phyloP scores from a whole-genome alignment of 805 yeast genomes.

The Starmerella gropengiesseri region DNA sequence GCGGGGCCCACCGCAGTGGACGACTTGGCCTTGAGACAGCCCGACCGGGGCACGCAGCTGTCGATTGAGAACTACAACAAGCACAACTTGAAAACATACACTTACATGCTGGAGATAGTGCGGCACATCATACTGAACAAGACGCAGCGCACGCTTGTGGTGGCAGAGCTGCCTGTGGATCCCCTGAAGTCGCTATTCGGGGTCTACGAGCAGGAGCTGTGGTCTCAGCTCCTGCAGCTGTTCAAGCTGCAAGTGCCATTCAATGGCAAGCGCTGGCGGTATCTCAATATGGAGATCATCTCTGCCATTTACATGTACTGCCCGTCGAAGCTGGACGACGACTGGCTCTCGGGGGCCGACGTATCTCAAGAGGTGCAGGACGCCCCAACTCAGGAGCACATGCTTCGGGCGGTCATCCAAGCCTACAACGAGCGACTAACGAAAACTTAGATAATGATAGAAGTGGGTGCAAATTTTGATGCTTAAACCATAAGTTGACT shows the following conservation, averaged over 20 bases:
- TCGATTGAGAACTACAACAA: constrained; percentile 15
- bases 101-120: constrained; percentile 44
- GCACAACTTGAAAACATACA: constrained; percentile 27
- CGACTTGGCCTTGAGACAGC: constrained; percentile 8
- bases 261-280: constrained; percentile 90
- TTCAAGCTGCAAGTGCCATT: constrained; percentile 75
- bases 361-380: constrained; percentile 61
- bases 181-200: constrained; percentile 46
- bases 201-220: constrained; percentile 51
- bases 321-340: constrained; percentile 56
- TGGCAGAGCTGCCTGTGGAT: constrained; percentile 52
- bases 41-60: constrained; percentile 14
- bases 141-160: constrained; percentile 58
- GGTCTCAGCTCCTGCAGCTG: constrained; percentile 59
- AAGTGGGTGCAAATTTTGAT: too few relatives aligned
- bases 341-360: constrained; percentile 80
- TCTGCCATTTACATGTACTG: constrained; percentile 75
- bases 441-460: background rate
- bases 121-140: constrained; percentile 54
- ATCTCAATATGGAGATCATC: constrained; percentile 84
- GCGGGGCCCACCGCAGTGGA: background rate
- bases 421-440: constrained; percentile 38
- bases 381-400: constrained; percentile 76
- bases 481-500: background rate
- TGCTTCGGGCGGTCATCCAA: constrained; percentile 65